A percentile compares a stretch with the other conserved stretches of the same genome.
phyloP scores from a whole-genome alignment of 2,329 filamentous ascomycete species.

The Penicillium glabrum region DNA sequence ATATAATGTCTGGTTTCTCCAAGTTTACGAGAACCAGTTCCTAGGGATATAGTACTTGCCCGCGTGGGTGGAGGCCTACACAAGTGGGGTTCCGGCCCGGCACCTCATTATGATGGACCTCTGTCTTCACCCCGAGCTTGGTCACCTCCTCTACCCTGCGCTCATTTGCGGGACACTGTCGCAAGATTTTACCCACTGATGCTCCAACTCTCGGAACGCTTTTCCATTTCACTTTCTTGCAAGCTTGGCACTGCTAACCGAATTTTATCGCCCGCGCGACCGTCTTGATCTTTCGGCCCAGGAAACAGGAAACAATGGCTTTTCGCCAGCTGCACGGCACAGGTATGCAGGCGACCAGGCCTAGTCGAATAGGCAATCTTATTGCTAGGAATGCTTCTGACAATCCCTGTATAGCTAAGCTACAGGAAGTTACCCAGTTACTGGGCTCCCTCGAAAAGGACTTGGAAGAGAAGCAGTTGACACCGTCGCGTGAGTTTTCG shows the following conservation, averaged over 20 bases:
- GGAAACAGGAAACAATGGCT: constrained; percentile 23
- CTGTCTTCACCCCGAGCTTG: neutral
- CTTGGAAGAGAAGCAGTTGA: constrained; percentile 59
- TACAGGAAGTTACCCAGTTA: constrained; percentile 65
- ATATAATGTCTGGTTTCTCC: no score
- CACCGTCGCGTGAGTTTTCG: constrained; percentile 57
- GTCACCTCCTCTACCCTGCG: neutral
- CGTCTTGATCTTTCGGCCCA: neutral
- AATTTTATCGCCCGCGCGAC: neutral
- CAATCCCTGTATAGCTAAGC: constrained; percentile 55
- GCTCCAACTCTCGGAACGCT: neutral
- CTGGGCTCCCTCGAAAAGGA: constrained; percentile 64
- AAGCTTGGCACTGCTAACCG: neutral
- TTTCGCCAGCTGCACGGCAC: constrained; percentile 24
- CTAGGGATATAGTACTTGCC: neutral
- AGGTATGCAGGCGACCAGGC: constrained; percentile 20
- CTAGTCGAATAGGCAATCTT: no score
- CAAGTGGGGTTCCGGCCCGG: neutral
- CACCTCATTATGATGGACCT: neutral
- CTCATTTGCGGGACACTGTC: neutral
- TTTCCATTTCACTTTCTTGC: neutral
- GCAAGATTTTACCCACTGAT: neutral
- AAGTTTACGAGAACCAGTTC: no score
- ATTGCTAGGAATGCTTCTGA: neutral
- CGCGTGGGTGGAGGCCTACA: neutral